Conservation (phyloP, 1,139 yeast genomes). For the Hansenula lynferdii region DNA sequence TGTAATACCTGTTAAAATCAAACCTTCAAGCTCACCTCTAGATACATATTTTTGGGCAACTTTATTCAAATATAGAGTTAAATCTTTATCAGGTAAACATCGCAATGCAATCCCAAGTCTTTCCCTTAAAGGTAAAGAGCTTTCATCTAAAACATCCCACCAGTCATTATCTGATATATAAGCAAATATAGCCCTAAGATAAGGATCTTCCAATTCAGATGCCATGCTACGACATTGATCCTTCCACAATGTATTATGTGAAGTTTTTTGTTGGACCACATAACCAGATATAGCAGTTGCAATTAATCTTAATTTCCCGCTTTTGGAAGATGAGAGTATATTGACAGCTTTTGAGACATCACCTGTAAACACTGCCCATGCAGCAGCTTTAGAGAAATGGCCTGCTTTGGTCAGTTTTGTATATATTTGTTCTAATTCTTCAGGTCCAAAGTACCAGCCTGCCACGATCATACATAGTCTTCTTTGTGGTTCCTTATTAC, state of each 20-base stretch:
- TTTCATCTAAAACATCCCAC: conserved; percentile 94
- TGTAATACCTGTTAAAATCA: conserved; percentile 85
- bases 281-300: conserved; percentile 96
- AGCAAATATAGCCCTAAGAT: conserved; percentile 87
- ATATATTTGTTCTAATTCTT: conserved; percentile 71
- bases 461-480: conserved; percentile 78
- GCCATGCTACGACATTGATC: conserved; percentile 90
- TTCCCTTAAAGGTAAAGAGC: conserved; percentile 82
- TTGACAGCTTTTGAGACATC: conserved; percentile 78
- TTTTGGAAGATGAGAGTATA: conserved; percentile 47
- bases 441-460: conserved; percentile 85
- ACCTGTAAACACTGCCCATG: conserved; percentile 96
- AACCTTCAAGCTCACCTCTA: conserved; percentile 86
- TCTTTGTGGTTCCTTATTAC: conserved; percentile 57
- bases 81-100: conserved; percentile 74
- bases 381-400: conserved; percentile 86
- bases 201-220: conserved; percentile 83
- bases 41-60: conserved; percentile 67
- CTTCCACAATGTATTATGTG: conserved; percentile 82
- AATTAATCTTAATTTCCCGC: conserved; percentile 58
- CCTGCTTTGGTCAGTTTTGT: conserved; percentile 52
- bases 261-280: conserved; percentile 60
- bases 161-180: conserved; percentile 92
- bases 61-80: conserved; percentile 60
- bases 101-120: conserved; percentile 86